These are phyloP conservation scores for Alternaria sp. DNA, from an alignment of 2,329 filamentous ascomycete species.

Conservation along the genomic window DNA sequence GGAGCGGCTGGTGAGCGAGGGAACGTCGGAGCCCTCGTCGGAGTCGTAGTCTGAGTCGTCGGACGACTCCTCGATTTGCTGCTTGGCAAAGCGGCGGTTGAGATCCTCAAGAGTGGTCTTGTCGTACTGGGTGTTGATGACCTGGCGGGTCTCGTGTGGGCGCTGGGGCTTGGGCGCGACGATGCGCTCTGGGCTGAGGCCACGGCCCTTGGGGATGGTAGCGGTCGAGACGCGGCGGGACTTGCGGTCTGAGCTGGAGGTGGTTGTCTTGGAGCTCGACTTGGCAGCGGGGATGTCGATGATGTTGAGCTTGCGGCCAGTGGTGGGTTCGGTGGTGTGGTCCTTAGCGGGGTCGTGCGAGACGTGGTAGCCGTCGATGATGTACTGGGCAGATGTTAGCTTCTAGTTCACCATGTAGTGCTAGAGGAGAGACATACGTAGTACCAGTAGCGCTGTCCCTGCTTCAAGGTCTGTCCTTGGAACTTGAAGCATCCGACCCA, in stretches of 20 bases:
- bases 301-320: slow-evolving; percentile 95
- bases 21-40: slow-evolving; percentile 77
- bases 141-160: slow-evolving; percentile 84
- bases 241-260: slow-evolving; percentile 49
- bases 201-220: slow-evolving; percentile 86
- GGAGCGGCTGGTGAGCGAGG: slow-evolving; percentile 72
- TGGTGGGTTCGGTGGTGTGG: slow-evolving; percentile 93
- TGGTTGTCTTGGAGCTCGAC: slow-evolving; percentile 55
- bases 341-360: slow-evolving; percentile 92
- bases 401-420: slow-evolving; percentile 19
- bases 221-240: slow-evolving; percentile 60
- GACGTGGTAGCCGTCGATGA: slow-evolving; percentile 98
- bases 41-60: slow-evolving; percentile 66
- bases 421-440: slow-evolving; percentile 63
- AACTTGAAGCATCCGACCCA: slow-evolving; percentile 98
- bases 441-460: slow-evolving; percentile 98
- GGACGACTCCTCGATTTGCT: slow-evolving; percentile 61
- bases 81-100: slow-evolving; percentile 72
- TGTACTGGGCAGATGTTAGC: slow-evolving; percentile 63
- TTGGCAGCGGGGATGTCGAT: slow-evolving; percentile 78
- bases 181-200: slow-evolving; percentile 87
- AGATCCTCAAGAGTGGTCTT: slow-evolving; percentile 80
- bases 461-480: slow-evolving; percentile 82
- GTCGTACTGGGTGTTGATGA: slow-evolving; percentile 81
- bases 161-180: slow-evolving; percentile 87